Percentiles rank a stretch among this genome's conserved stretches.
phyloP scores from a whole-genome alignment of 2,329 filamentous ascomycete species.

The Septoria linicola region DNA sequence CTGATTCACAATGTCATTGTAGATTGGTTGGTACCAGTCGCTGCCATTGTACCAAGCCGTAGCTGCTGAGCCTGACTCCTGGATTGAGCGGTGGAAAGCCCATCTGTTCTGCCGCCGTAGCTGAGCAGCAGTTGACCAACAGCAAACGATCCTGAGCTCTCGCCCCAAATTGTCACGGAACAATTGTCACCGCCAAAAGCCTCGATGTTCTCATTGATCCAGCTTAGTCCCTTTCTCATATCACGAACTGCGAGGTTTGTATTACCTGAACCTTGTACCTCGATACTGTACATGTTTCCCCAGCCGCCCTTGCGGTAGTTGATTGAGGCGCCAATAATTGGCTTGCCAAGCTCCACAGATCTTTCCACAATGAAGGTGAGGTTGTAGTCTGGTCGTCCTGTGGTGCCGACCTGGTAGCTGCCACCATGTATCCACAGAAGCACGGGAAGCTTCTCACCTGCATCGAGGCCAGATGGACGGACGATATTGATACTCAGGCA shows the following conservation, averaged over 20 bases:
- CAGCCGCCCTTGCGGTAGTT: slow-evolving; percentile 66
- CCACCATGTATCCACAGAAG: slow-evolving; percentile 58
- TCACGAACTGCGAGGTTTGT: slow-evolving; percentile 49
- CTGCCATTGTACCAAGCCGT: slow-evolving; percentile 27
- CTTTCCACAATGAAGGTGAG: slow-evolving; percentile 59
- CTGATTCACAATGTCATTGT: slow-evolving; percentile 58
- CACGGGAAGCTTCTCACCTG: slow-evolving; percentile 51
- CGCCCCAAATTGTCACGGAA: slow-evolving; percentile 24
- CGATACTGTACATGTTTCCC: slow-evolving; percentile 63
- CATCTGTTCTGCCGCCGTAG: slow-evolving; percentile 49
- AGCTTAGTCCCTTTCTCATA: slow-evolving; percentile 47
- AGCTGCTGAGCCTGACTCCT: slow-evolving; percentile 41
- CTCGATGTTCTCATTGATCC: slow-evolving; percentile 45
- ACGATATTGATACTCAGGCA: slow-evolving; percentile 64
- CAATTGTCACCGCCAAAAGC: slow-evolving; percentile 23
- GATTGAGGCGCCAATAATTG: slow-evolving; percentile 60
- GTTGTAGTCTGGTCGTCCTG: slow-evolving; percentile 51
- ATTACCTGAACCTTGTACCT: slow-evolving; percentile 56
- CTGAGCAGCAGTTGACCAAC: slow-evolving; percentile 49
- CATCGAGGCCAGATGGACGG: slow-evolving; percentile 49
- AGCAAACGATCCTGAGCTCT: slow-evolving; percentile 43
- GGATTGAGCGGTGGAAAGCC: slow-evolving; percentile 49
- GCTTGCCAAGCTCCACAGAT: slow-evolving; percentile 42
- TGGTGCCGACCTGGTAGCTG: slow-evolving; percentile 25
- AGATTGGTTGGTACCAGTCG: slow-evolving; percentile 54